These are phyloP conservation scores for Xylogone sp. DNA, from an alignment of 2,329 filamentous ascomycete genomes.

Conservation along the genomic window DNA sequence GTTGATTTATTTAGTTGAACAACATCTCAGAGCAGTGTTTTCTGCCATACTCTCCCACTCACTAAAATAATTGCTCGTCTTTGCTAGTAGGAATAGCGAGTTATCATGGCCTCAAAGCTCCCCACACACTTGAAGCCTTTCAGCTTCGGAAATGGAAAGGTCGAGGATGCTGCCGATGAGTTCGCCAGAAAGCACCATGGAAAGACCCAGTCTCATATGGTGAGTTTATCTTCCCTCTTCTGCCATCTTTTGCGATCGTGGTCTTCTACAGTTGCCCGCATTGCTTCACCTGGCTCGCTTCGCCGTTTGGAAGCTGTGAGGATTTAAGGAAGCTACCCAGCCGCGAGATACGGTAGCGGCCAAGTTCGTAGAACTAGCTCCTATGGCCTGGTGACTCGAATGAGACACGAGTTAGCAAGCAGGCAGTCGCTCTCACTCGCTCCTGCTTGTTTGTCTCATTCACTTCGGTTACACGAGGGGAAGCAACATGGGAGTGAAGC, in stretches of 20 bases:
- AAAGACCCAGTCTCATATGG: slow-evolving; percentile 84
- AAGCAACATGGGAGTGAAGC: neutral
- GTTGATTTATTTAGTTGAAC: no score
- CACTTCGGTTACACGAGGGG: neutral
- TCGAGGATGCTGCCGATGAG: slow-evolving; percentile 33
- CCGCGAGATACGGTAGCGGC: neutral
- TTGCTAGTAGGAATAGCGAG: neutral
- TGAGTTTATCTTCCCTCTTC: slow-evolving; percentile 43
- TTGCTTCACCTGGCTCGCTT: neutral
- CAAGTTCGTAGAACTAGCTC: neutral
- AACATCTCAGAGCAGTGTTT: no score
- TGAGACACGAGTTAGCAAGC: no score
- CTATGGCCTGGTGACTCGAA: neutral
- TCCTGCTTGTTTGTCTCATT: no score
- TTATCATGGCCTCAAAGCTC: slow-evolving; percentile 68
- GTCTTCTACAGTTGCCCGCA: neutral
- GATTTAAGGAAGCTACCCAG: neutral
- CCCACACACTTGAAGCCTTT: slow-evolving; percentile 78
- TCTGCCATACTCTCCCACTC: neutral
- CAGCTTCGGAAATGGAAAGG: slow-evolving; percentile 31
- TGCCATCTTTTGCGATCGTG: neutral
- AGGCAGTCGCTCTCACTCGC: no score
- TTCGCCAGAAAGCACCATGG: slow-evolving; percentile 69
- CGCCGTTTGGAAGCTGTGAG: neutral
- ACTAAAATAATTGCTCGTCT: neutral